Percentiles rank a stretch among this genome's conserved stretches.
phyloP scores from a whole-genome alignment of 768 basidiomycete genomes.

The Pulveroboletus sp. region DNA sequence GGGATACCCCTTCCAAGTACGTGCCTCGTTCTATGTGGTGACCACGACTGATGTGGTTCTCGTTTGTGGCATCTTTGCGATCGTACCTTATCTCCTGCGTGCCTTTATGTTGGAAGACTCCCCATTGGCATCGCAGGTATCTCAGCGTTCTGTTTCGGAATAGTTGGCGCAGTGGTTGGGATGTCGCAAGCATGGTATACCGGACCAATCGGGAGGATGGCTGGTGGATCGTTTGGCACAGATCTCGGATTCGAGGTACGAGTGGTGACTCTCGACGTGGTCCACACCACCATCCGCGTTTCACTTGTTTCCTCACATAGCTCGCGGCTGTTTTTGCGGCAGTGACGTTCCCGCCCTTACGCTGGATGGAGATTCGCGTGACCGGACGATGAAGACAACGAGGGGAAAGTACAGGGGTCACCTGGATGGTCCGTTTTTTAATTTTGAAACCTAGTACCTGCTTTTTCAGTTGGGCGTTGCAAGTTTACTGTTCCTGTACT shows the following conservation, averaged over 20 bases:
- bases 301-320: slow-evolving; percentile 11
- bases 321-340: slow-evolving; percentile 45
- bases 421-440: neutral
- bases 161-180: slow-evolving; percentile 45
- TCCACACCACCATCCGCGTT: no score
- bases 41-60: neutral
- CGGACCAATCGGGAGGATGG: slow-evolving; percentile 43
- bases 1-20: slow-evolving; percentile 39
- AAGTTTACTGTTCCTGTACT: neutral
- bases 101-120: no score
- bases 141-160: slow-evolving; percentile 43
- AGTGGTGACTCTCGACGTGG: neutral
- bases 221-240: slow-evolving; percentile 41
- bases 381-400: slow-evolving; percentile 33
- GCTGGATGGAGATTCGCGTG: slow-evolving; percentile 46
- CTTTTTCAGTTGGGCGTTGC: neutral
- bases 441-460: no score
- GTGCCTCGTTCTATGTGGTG: slow-evolving; percentile 5
- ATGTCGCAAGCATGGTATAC: slow-evolving; percentile 55
- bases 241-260: slow-evolving; percentile 56
- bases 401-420: no score
- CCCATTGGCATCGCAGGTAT: slow-evolving; percentile 48
- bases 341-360: slow-evolving; percentile 43
- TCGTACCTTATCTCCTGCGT: no score
- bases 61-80: no score